phyloP scores from a whole-genome alignment of 768 basidiomycete species.

The Lentinula aciculospora region DNA sequence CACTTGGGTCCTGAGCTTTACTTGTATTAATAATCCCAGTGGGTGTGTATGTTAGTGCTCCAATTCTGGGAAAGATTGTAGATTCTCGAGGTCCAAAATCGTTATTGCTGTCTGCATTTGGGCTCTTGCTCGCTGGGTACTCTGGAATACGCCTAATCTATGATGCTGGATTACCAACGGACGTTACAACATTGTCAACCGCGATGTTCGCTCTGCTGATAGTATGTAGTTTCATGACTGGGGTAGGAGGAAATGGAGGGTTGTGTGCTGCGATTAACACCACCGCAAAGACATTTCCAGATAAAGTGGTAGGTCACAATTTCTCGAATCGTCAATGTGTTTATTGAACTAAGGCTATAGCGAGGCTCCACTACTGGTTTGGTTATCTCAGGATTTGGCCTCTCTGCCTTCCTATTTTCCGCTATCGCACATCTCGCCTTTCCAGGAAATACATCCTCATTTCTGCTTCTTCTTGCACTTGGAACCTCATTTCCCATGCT shows the following conservation, averaged over 20 bases:
- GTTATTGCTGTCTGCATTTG: conserved; percentile 39
- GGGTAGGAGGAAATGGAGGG: conserved; percentile 52
- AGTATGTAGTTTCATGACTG: conserved; percentile 47
- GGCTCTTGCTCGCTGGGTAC: conserved; percentile 49
- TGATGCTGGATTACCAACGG: conserved; percentile 17
- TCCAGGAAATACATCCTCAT: conserved; percentile 51
- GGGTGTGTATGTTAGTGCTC: conserved; percentile 51
- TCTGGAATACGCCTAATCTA: conserved; percentile 47
- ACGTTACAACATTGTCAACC: conserved; percentile 15
- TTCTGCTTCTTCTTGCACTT: conserved; percentile 50
- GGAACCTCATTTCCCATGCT: conserved; percentile 57
- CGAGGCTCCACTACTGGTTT: conserved; percentile 50
- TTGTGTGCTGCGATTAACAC: conserved; percentile 48
- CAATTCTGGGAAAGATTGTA: conserved; percentile 51
- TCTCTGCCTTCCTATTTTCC: conserved; percentile 69
- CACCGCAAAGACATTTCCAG: conserved; percentile 56
- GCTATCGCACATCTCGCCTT: conserved; percentile 48
- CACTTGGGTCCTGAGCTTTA: too few relatives aligned
- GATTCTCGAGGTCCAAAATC: conserved; percentile 49
- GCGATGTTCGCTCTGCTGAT: conserved; percentile 34
- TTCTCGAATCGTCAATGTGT: neutral
- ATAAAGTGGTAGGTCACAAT: conserved; percentile 31
- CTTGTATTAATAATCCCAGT: conserved; percentile 21
- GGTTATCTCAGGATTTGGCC: conserved; percentile 60
- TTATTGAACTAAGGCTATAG: conserved; percentile 20